Evolutionary conservation across 306 rosid genomes (phyloP).

Genomic region (Prunus persica): DNA sequence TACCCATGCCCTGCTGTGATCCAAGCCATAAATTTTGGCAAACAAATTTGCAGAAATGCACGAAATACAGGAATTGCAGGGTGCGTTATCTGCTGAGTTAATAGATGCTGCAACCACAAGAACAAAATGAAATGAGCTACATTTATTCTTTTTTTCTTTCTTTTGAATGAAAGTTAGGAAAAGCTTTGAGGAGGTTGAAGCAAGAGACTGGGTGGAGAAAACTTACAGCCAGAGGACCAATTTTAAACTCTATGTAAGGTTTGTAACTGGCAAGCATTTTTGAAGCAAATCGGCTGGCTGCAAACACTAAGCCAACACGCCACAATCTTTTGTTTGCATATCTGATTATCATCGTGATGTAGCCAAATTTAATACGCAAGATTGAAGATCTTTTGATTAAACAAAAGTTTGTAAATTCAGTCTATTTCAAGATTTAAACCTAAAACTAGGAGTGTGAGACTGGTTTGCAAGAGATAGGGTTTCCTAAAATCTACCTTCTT

Average conservation of each 20-base stretch:
- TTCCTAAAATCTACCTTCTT: background rate
- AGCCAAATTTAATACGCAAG: background rate
- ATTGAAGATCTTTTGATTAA: background rate
- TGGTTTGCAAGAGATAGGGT: background rate
- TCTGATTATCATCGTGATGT: background rate
- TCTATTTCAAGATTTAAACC: background rate
- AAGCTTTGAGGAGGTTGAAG: background rate
- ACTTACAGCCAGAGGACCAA: background rate
- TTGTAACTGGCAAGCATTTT: background rate
- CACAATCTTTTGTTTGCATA: background rate
- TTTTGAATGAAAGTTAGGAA: background rate
- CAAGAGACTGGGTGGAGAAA: background rate
- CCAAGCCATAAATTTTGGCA: background rate
- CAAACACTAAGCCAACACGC: background rate
- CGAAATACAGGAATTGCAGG: background rate
- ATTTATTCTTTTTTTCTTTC: background rate
- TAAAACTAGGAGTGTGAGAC: background rate
- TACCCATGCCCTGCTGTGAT: background rate
- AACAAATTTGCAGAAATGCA: background rate
- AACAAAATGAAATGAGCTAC: background rate
- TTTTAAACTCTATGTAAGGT: background rate
- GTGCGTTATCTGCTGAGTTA: background rate
- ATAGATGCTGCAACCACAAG: background rate
- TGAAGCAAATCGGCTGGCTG: background rate
- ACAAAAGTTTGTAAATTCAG: background rate